Percentiles rank a stretch among this genome's conserved stretches.
Conservation (phyloP, 805 yeast genomes). For the Starmerella apis region DNA sequence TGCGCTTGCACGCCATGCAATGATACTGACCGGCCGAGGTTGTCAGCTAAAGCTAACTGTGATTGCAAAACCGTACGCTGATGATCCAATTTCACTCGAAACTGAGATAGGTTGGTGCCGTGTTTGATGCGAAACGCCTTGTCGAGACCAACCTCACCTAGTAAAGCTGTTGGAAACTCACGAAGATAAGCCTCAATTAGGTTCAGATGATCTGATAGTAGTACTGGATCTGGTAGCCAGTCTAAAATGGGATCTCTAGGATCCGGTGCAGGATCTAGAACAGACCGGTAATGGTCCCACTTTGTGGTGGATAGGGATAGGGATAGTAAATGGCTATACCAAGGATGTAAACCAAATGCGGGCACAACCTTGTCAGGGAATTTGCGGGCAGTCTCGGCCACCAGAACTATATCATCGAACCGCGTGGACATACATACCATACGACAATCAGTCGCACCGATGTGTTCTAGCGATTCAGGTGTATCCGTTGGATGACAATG, state of each 20-base stretch:
- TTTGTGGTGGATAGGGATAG: conserved; percentile 18
- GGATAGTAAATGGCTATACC: conserved; percentile 66
- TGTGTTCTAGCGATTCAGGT: conserved; percentile 21
- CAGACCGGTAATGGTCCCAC: conserved; percentile 44
- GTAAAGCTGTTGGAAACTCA: conserved; percentile 34
- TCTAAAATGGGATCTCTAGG: conserved; percentile 32
- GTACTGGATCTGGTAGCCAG: conserved; percentile 52
- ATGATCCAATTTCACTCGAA: conserved; percentile 53
- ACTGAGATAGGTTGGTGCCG: conserved; percentile 33
- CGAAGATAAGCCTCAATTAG: conserved; percentile 32
- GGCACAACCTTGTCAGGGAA: conserved; percentile 30
- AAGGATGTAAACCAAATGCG: conserved; percentile 67
- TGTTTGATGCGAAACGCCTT: conserved; percentile 58
- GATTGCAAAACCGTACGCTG: conserved; percentile 45
- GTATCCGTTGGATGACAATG: conserved; percentile 36
- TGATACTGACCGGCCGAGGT: conserved; percentile 46
- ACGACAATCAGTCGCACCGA: conserved; percentile 20
- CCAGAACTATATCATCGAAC: conserved; percentile 31
- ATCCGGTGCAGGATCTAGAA: conserved; percentile 38
- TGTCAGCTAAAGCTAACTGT: conserved; percentile 48
- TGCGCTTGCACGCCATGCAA: conserved; percentile 80
- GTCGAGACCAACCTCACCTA: conserved; percentile 93
- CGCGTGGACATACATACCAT: conserved; percentile 34
- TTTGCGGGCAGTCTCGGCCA: conserved; percentile 26
- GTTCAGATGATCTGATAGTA: conserved; percentile 33